phyloP scores from a whole-genome alignment of 345 rosid genomes.

The Lepidium aucheri region DNA sequence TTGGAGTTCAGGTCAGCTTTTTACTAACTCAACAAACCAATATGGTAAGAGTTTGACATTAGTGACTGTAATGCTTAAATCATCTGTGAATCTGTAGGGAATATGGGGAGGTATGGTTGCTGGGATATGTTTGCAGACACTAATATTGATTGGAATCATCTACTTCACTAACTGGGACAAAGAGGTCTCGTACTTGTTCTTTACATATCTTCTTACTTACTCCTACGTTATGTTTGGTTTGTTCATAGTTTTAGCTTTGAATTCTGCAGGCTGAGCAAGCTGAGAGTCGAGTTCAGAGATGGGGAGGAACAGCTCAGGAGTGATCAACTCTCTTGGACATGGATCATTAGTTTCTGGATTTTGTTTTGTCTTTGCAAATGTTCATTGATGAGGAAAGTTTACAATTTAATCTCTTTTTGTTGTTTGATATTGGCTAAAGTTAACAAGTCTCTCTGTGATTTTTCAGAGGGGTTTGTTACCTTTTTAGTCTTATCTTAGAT shows the following conservation, averaged over 20 bases:
- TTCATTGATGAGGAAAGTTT: not conserved
- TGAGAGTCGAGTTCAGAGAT: slow-evolving; percentile 54
- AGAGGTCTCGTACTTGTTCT: slow-evolving; percentile 42
- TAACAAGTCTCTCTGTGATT: not conserved
- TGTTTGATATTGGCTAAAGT: not conserved
- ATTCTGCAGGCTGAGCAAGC: slow-evolving; percentile 65
- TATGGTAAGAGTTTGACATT: too few relatives aligned
- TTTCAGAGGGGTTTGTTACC: not conserved
- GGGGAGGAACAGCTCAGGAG: slow-evolving; percentile 60
- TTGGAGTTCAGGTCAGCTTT: slow-evolving; percentile 50
- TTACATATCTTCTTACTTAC: not conserved
- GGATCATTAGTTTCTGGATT: not conserved
- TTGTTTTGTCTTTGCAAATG: not conserved
- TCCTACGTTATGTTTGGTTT: not conserved
- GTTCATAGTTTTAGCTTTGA: not conserved
- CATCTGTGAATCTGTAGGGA: slow-evolving; percentile 40
- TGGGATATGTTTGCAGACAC: slow-evolving; percentile 68
- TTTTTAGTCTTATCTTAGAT: not conserved
- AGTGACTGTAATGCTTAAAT: not conserved
- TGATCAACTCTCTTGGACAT: slow-evolving; percentile 8
- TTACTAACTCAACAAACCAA: not conserved
- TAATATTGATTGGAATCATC: slow-evolving; percentile 52
- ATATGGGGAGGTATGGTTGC: slow-evolving; percentile 97
- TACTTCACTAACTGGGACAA: slow-evolving; percentile 66
- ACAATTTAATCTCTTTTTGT: not conserved